Conservation (phyloP, 352 stramenopile species). For the Phytophthora nicotianae region DNA sequence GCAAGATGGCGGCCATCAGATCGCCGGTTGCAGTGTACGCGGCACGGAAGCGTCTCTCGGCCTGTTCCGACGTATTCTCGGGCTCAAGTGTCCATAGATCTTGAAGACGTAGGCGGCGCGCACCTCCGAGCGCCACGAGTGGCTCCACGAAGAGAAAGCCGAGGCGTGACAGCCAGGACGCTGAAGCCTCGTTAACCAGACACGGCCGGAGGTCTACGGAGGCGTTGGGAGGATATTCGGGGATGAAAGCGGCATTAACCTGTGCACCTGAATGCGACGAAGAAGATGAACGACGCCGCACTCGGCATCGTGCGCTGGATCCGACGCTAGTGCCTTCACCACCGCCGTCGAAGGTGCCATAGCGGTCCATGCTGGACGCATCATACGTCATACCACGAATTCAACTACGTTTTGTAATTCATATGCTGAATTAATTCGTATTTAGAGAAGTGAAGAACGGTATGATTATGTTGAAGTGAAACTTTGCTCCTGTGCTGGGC, state of each 20-base stretch:
- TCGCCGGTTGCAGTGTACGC: constrained; percentile 29
- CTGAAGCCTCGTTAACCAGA: constrained; percentile 18
- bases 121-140: constrained; percentile 33
- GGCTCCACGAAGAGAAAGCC: constrained; percentile 44
- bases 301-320: constrained; percentile 8
- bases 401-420: constrained; percentile 7
- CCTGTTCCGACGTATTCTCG: constrained; percentile 31
- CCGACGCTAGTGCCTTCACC: constrained; percentile 9
- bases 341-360: constrained; percentile 11
- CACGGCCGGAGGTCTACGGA: constrained; percentile 2
- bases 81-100: constrained; percentile 41
- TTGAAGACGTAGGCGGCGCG: constrained; percentile 24
- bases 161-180: constrained; percentile 37
- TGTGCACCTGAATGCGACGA: background rate
- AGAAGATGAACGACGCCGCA: constrained; percentile 15
- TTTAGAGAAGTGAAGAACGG: background rate
- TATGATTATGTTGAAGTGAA: constrained; percentile 4
- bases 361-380: constrained; percentile 17
- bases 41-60: constrained; percentile 33
- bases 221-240: background rate
- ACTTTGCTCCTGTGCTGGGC: constrained; percentile 3
- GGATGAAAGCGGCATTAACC: background rate
- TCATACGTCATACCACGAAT: constrained; percentile 20
- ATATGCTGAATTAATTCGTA: constrained; percentile 13
- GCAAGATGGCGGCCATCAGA: constrained; percentile 29